These are phyloP conservation scores for Cucurbita ficifolia DNA, from an alignment of 306 rosid genomes.

Conservation along the genomic window DNA sequence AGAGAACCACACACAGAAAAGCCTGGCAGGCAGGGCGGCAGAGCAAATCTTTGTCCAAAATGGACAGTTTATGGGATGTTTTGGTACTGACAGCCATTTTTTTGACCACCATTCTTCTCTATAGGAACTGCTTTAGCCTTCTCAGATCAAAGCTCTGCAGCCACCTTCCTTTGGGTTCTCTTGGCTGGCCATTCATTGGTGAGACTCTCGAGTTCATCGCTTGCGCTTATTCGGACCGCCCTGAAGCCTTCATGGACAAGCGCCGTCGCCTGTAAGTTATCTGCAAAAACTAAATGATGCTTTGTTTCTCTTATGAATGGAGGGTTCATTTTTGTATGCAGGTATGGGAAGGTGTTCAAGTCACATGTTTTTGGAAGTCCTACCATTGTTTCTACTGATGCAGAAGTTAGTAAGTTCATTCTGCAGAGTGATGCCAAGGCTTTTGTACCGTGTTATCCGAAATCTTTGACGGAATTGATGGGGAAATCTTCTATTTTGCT, in stretches of 20 bases:
- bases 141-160: conserved; percentile 31
- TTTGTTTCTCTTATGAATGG: neutral
- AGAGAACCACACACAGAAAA: conserved; percentile 24
- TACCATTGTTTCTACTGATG: conserved; percentile 77
- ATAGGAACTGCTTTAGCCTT: conserved; percentile 18
- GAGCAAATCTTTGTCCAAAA: conserved; percentile 17
- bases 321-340: conserved; percentile 6
- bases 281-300: neutral
- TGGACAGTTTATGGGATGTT: conserved; percentile 60
- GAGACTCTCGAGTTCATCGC: conserved; percentile 77
- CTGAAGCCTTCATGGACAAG: conserved; percentile 74
- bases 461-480: conserved; percentile 75
- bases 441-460: conserved; percentile 88
- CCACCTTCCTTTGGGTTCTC: conserved; percentile 65
- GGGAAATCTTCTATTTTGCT: conserved; percentile 89
- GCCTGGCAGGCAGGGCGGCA: conserved; percentile 12
- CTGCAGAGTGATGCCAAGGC: conserved; percentile 83
- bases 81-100: conserved; percentile 23
- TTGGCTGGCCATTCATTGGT: conserved; percentile 82
- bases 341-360: conserved; percentile 93
- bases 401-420: conserved; percentile 69
- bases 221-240: conserved; percentile 82
- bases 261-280: conserved; percentile 46
- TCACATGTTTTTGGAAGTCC: conserved; percentile 95
- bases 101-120: conserved; percentile 30